Evolutionary conservation across 768 basidiomycete species (phyloP), one percentile per base, ranked within the genome.

Genomic region (Trametes punicea): DNA sequence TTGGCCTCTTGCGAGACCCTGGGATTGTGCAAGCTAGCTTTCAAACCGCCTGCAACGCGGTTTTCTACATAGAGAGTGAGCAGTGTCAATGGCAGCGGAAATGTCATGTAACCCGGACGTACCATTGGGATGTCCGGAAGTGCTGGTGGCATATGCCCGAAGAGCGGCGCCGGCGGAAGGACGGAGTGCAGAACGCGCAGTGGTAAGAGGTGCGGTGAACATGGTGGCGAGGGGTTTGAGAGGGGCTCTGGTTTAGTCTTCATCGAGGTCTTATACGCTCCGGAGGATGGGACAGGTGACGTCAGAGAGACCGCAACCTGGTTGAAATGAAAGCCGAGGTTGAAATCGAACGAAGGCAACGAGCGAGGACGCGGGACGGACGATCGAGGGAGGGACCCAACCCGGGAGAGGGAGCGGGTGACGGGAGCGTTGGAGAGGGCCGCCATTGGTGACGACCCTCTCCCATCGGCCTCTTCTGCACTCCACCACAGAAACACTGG

Each of bases 1-100:
- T 82, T 83, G 0, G 82, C 83, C 52, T 77, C 77, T 0, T 73
- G 69, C 4, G 81, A 82, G 42, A 82, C 78, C 34, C 77, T 72
- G 13, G 80, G 81, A 61, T 84, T 83, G 62, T 75, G 71, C 1
- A 82, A 70, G 7, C 80, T 70, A 11, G 81, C 81, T 60, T 81
- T 82, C 51, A 80, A 66, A 25, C 82, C 83, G 4, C 76, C 79
- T 20, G 74, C 74, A 33, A 84, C 81, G 56, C 34, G 47, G 25
- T 38, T 48, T 4, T 11, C 47, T 48, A 9, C 10, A 25, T 11
- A n/a, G 20, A 16, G 18, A 23, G 34, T 38, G 13, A 36, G 23
- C 13, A 15, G 9, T 18, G 9, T 25, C 15, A 18, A 21, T 10
- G 42, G 20, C 10, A 4, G 23, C 16, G 42, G 2, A 8, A 8